Conservation (phyloP, 108 stramenopile species). For the Skeletonema grethae region DNA sequence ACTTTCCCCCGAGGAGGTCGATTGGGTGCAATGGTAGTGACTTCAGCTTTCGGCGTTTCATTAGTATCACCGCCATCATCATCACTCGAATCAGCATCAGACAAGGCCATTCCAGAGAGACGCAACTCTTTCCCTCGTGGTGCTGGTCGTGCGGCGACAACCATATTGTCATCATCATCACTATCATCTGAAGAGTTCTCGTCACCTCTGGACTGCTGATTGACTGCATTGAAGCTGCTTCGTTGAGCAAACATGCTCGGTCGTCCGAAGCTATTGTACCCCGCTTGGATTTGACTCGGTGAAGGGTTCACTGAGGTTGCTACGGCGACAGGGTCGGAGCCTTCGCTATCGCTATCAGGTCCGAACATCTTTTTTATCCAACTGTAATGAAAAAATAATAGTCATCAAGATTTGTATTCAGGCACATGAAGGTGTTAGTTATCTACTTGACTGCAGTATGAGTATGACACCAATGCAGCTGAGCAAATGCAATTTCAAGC, state of each 20-base stretch:
- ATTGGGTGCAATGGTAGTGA: neutral
- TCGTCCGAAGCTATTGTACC: conserved; percentile 20
- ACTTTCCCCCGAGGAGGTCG: conserved; percentile 1
- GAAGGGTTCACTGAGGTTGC: conserved; percentile 6
- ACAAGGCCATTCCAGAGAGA: conserved; percentile 13
- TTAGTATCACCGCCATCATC: neutral
- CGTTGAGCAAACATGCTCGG: conserved; percentile 12
- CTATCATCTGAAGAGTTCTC: conserved; percentile 39
- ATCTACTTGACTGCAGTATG: neutral
- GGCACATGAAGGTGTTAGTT: neutral
- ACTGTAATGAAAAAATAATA: neutral
- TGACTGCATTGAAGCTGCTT: conserved; percentile 9
- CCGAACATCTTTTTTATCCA: conserved; percentile 6
- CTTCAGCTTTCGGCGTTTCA: neutral
- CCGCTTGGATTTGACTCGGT: conserved; percentile 15
- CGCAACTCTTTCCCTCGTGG: conserved; percentile 44
- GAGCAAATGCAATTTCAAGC: neutral
- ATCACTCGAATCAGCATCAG: conserved; percentile 4
- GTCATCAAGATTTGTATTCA: neutral
- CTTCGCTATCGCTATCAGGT: conserved; percentile 25
- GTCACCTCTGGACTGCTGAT: conserved; percentile 16
- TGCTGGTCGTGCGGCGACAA: conserved; percentile 1
- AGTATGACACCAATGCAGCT: neutral
- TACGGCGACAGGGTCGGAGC: conserved; percentile 11
- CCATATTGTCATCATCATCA: conserved; percentile 40